These are phyloP conservation scores for Aegilops speltoides DNA, from an alignment of 176 grass and related monocot genomes.

Conservation along the genomic window DNA sequence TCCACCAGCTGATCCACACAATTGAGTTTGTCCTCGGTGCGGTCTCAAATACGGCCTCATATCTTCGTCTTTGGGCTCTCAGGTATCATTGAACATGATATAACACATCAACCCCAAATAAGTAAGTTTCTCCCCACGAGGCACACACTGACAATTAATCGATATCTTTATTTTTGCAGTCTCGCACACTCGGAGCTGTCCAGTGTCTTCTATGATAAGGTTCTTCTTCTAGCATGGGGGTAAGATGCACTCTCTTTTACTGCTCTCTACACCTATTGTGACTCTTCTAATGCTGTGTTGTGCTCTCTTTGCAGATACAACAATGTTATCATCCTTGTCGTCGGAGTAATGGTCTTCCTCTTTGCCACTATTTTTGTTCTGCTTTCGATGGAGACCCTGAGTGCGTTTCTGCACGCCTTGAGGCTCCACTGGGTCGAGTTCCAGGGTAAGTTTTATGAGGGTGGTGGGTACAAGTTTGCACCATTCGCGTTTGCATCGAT, in stretches of 20 bases:
- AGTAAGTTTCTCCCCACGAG: neutral
- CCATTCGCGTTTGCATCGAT: conserved; percentile 68
- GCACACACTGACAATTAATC: neutral
- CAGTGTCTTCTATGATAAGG: conserved; percentile 92
- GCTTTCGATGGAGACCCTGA: conserved; percentile 94
- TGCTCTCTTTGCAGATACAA: conserved; percentile 47
- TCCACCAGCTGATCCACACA: conserved; percentile 93
- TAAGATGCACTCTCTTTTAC: conserved; percentile 27
- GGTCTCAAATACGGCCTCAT: conserved; percentile 95
- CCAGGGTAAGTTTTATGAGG: conserved; percentile 92
- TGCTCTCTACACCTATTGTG: neutral
- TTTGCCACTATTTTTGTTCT: conserved; percentile 70
- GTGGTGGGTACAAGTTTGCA: conserved; percentile 89
- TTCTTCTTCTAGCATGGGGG: conserved; percentile 78
- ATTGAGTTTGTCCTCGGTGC: conserved; percentile 99
- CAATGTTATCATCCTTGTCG: conserved; percentile 42
- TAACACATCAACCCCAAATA: neutral
- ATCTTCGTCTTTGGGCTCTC: conserved; percentile 98
- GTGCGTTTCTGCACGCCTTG: conserved; percentile 87
- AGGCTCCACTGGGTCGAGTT: conserved; percentile 99
- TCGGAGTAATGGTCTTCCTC: conserved; percentile 58
- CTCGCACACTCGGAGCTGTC: conserved; percentile 95
- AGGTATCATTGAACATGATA: conserved; percentile 47
- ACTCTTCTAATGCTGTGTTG: neutral
- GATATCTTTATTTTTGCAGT: conserved; percentile 39